Conservation (phyloP, 345 rosid species). For the Lagerstroemia speciosa region DNA sequence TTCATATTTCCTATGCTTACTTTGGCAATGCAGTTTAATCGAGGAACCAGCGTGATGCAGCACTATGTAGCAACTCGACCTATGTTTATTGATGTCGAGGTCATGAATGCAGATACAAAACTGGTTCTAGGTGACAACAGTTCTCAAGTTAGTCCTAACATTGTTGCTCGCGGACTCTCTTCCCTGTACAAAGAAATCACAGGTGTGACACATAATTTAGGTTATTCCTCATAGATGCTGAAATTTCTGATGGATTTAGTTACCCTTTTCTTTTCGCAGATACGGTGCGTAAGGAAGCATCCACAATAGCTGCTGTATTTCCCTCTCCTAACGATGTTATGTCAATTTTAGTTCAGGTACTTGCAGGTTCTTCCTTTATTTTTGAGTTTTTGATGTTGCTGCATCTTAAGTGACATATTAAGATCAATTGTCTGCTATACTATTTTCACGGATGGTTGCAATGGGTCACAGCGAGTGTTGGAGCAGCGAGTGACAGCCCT, state of each 20-base stretch:
- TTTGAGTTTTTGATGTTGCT: conserved; percentile 1
- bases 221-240: background rate
- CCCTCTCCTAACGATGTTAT: conserved; percentile 98
- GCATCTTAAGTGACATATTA: background rate
- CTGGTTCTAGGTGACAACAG: conserved; percentile 84
- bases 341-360: conserved; percentile 98
- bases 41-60: conserved; percentile 99
- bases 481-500: conserved; percentile 95
- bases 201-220: conserved; percentile 40
- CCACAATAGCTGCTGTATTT: conserved; percentile 91
- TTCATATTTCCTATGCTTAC: background rate
- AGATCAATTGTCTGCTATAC: background rate
- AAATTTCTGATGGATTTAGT: conserved; percentile 1
- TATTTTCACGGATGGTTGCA: conserved; percentile 7
- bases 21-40: conserved; percentile 59
- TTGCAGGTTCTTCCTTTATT: background rate
- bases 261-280: conserved; percentile 36
- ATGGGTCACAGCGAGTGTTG: conserved; percentile 65
- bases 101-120: conserved; percentile 93
- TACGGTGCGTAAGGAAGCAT: conserved; percentile 95
- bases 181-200: conserved; percentile 88
- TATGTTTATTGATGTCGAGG: conserved; percentile 96
- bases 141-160: conserved; percentile 88
- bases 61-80: conserved; percentile 99
- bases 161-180: conserved; percentile 94